Percentiles rank a stretch among this genome's conserved stretches.
phyloP scores from a whole-genome alignment of 2,329 filamentous ascomycete species.

The Aurifilum marmelostoma region DNA sequence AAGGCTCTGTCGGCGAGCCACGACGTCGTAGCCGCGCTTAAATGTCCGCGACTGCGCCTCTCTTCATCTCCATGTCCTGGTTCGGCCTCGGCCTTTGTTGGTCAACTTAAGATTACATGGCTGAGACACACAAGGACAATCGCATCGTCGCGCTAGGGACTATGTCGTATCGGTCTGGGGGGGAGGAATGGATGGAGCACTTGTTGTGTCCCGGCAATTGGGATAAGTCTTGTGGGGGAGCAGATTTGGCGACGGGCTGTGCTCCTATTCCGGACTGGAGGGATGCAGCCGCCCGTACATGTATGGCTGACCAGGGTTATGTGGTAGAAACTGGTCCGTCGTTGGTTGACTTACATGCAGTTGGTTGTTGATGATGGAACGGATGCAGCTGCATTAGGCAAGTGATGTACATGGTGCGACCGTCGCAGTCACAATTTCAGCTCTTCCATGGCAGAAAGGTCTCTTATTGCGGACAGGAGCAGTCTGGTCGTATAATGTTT shows the following conservation, averaged over 20 bases:
- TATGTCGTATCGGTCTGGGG: not conserved
- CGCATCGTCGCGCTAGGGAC: not conserved
- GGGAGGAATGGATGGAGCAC: not conserved
- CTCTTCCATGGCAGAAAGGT: not conserved
- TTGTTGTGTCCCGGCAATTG: not conserved
- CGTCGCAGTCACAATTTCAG: not conserved
- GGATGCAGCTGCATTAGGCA: not conserved
- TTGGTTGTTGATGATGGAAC: not conserved
- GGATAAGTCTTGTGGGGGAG: not conserved
- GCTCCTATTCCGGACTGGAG: not conserved
- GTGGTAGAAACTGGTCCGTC: not conserved
- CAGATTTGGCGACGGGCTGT: not conserved
- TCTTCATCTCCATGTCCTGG: not conserved
- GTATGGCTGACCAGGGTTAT: not conserved
- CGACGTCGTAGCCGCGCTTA: conserved; percentile 3
- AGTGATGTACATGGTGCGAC: not conserved
- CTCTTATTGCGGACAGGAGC: not conserved
- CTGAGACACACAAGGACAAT: not conserved
- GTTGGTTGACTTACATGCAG: not conserved
- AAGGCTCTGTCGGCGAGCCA: no score
- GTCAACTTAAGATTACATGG: not conserved
- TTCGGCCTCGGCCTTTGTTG: not conserved
- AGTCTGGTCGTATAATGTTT: not conserved
- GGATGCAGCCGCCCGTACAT: not conserved
- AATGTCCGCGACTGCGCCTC: not conserved